Evolutionary conservation across 2,329 filamentous ascomycete species (phyloP).

Genomic region (Emericellopsis atlantica): DNA sequence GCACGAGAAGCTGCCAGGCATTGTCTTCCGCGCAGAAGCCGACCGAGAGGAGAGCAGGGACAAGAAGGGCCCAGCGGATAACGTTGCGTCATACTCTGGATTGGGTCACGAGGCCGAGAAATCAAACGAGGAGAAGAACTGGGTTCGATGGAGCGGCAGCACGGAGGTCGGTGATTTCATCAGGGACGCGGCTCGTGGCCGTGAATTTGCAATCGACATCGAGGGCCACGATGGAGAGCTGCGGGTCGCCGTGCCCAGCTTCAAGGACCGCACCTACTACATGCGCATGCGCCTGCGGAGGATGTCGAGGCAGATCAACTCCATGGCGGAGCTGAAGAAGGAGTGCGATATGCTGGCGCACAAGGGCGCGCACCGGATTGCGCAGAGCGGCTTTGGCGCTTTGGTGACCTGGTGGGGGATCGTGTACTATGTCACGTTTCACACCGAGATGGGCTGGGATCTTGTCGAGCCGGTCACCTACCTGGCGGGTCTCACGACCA

Average conservation of each 20-base stretch:
- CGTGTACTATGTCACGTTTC: conserved; percentile 61
- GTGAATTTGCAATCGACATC: conserved; percentile 76
- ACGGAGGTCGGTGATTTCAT: conserved; percentile 95
- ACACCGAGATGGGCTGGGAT: conserved; percentile 77
- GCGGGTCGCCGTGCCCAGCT: conserved; percentile 70
- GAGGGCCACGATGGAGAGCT: conserved; percentile 56
- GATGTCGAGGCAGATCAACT: conserved; percentile 54
- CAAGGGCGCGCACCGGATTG: conserved; percentile 63
- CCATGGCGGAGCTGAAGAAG: conserved; percentile 61
- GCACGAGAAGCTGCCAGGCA: conserved; percentile 55
- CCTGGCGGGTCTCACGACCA: conserved; percentile 69
- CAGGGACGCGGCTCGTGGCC: conserved; percentile 70
- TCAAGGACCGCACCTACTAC: conserved; percentile 84
- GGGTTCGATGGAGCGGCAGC: conserved; percentile 78
- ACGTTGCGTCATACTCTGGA: conserved; percentile 60
- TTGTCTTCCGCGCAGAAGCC: conserved; percentile 71
- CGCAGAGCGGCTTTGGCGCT: conserved; percentile 64
- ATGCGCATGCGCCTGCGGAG: conserved; percentile 65
- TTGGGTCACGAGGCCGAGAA: conserved; percentile 47
- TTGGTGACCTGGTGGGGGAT: conserved; percentile 69
- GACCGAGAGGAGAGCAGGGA: conserved; percentile 39
- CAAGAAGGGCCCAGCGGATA: conserved; percentile 16
- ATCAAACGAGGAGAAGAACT: conserved; percentile 29
- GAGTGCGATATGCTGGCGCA: conserved; percentile 74
- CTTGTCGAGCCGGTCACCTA: conserved; percentile 87